Evolutionary conservation across 257 asterid species (phyloP).

Genomic region (Solanum sejunctum): DNA sequence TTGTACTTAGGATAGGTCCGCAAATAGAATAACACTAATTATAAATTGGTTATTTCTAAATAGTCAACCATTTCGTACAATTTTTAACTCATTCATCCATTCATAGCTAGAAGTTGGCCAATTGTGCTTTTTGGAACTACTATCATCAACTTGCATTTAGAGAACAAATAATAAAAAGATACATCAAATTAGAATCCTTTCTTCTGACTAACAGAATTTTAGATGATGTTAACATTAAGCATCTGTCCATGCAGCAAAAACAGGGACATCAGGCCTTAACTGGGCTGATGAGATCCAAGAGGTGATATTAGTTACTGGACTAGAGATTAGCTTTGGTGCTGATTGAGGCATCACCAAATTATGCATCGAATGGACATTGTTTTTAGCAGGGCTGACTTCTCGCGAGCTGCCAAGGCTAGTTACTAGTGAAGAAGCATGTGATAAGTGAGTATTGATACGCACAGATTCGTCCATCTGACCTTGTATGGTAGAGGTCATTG

Average conservation of each 20-base stretch:
- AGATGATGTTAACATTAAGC: slow-evolving; percentile 20
- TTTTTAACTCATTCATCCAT: slow-evolving; percentile 10
- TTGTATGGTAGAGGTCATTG: slow-evolving; percentile 2
- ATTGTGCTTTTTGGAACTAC: background rate
- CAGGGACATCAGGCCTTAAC: slow-evolving; percentile 64
- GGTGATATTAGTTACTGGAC: slow-evolving; percentile 12
- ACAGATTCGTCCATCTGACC: slow-evolving; percentile 11
- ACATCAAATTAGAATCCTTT: background rate
- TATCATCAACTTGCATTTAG: background rate
- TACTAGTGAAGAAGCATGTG: slow-evolving; percentile 34
- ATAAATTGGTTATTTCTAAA: slow-evolving; percentile 3
- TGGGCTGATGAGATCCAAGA: slow-evolving; percentile 55
- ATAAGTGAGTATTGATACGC: slow-evolving; percentile 17
- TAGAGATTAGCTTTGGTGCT: slow-evolving; percentile 24
- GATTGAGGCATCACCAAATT: slow-evolving; percentile 20
- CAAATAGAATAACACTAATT: background rate
- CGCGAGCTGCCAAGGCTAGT: slow-evolving; percentile 52
- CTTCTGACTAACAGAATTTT: background rate
- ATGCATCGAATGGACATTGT: slow-evolving; percentile 12
- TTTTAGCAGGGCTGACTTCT: slow-evolving; percentile 55
- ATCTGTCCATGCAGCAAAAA: slow-evolving; percentile 88
- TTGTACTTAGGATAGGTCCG: slow-evolving; percentile 8
- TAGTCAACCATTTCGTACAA: slow-evolving; percentile 16
- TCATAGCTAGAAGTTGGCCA: slow-evolving; percentile 2
- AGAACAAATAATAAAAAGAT: background rate